Evolutionary conservation across 139 green algal genomes (phyloP).

Genomic region (Picochlorum sp.): DNA sequence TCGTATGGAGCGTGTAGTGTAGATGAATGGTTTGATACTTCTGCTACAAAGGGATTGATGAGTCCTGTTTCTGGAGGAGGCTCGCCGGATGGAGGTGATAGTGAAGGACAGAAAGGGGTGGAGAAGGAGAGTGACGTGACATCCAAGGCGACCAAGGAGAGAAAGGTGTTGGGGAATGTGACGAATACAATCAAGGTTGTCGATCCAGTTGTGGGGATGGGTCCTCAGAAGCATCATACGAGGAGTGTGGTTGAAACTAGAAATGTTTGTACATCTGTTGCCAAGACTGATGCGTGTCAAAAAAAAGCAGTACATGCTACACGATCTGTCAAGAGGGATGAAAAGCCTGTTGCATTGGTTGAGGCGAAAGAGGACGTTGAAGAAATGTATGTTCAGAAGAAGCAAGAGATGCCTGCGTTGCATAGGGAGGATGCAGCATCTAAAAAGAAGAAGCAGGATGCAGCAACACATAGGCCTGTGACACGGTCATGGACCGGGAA

Average conservation of each 20-base stretch:
- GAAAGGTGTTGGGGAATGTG: too few species aligned
- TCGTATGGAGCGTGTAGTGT: background rate
- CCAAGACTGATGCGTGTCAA: too few species aligned
- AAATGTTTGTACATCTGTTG: background rate
- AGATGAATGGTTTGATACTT: slow-evolving; percentile 50
- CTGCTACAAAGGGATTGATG: slow-evolving; percentile 25
- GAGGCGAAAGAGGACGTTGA: too few species aligned
- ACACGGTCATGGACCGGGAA: background rate
- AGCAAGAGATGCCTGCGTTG: background rate
- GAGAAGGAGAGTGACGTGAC: too few species aligned
- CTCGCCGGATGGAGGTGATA: too few species aligned
- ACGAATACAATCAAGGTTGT: too few species aligned
- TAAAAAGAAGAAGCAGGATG: background rate
- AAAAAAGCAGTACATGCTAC: background rate
- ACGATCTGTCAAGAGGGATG: too few species aligned
- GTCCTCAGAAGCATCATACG: slow-evolving; percentile 4
- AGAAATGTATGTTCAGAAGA: too few species aligned
- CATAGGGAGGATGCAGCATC: background rate
- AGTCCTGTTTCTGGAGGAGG: slow-evolving; percentile 1
- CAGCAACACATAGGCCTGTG: background rate
- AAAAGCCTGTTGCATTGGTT: too few species aligned
- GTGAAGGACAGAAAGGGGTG: too few species aligned
- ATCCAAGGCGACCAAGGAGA: too few species aligned
- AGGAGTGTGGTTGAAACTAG: background rate
- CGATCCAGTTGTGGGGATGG: too few species aligned